Percentiles rank a stretch among this genome's conserved stretches.
Evolutionary conservation across 2,329 filamentous ascomycete species (phyloP).

Genomic region (Aspergillus phoenicis): DNA sequence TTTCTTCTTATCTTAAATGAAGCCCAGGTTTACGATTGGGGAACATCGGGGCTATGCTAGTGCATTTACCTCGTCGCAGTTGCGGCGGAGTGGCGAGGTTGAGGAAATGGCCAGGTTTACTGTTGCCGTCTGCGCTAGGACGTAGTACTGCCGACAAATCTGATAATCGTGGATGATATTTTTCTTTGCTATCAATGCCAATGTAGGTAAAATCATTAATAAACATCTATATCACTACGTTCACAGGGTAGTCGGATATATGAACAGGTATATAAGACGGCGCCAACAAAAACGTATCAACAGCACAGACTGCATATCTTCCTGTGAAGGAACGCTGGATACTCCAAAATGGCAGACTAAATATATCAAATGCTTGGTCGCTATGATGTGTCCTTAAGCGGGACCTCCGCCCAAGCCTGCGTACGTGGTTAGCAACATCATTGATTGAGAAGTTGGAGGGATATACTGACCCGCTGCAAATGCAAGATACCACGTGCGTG

Average conservation of each 20-base stretch:
- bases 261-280: neutral
- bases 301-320: neutral
- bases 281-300: neutral
- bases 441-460: neutral
- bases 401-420: conserved; percentile 17
- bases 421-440: neutral
- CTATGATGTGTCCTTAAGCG: neutral
- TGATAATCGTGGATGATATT: too few species aligned
- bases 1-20: too few species aligned
- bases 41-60: too few species aligned
- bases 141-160: too few species aligned
- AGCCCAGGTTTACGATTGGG: too few species aligned
- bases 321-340: neutral
- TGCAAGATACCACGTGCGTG: conserved; percentile 81
- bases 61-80: too few species aligned
- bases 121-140: too few species aligned
- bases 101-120: too few species aligned
- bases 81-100: too few species aligned
- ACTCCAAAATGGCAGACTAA: neutral
- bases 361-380: neutral
- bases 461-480: conserved; percentile 67
- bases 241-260: neutral
- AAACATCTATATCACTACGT: neutral
- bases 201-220: neutral
- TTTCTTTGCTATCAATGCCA: too few species aligned